A percentile compares a stretch with the other conserved stretches of the same genome.
Evolutionary conservation across 306 rosid genomes (phyloP).

Genomic region (Macrotyloma uniflorum): DNA sequence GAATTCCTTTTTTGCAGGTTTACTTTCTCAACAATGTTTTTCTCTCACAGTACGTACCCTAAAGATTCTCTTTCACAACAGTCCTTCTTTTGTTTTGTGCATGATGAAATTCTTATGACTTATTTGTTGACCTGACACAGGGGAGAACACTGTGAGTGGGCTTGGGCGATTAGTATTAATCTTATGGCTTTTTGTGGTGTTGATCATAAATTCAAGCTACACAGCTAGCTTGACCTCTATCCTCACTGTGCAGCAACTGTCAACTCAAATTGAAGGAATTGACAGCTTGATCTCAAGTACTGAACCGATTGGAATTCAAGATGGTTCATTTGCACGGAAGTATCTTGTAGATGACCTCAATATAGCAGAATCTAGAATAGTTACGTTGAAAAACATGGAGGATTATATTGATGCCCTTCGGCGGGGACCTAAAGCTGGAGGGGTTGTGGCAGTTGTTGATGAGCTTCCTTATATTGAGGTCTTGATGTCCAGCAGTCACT

Average conservation of each 20-base stretch:
- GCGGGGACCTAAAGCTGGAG: slow-evolving; percentile 67
- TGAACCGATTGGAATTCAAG: slow-evolving; percentile 79
- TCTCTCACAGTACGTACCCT: slow-evolving; percentile 78
- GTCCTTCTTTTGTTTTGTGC: slow-evolving; percentile 1
- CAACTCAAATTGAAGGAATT: slow-evolving; percentile 76
- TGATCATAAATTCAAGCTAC: slow-evolving; percentile 90
- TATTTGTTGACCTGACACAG: slow-evolving; percentile 46
- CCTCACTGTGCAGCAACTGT: slow-evolving; percentile 77
- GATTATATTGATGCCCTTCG: slow-evolving; percentile 58
- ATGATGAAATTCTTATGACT: slow-evolving; percentile 14
- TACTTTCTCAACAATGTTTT: slow-evolving; percentile 88
- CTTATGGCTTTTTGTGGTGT: slow-evolving; percentile 89
- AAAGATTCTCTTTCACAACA: neutral
- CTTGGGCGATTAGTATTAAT: slow-evolving; percentile 81
- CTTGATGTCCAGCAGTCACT: slow-evolving; percentile 58
- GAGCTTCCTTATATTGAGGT: slow-evolving; percentile 85
- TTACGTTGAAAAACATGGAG: slow-evolving; percentile 55
- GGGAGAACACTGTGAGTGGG: slow-evolving; percentile 78
- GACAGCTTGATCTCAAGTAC: slow-evolving; percentile 68
- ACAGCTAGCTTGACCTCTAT: slow-evolving; percentile 94
- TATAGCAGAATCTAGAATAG: slow-evolving; percentile 67
- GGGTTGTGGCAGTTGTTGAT: slow-evolving; percentile 84
- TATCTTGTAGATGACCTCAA: slow-evolving; percentile 71
- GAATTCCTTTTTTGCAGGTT: slow-evolving; percentile 71
- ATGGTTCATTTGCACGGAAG: slow-evolving; percentile 68